phyloP scores from a whole-genome alignment of 73 alveolate genomes.

The Blepharisma stoltei region DNA sequence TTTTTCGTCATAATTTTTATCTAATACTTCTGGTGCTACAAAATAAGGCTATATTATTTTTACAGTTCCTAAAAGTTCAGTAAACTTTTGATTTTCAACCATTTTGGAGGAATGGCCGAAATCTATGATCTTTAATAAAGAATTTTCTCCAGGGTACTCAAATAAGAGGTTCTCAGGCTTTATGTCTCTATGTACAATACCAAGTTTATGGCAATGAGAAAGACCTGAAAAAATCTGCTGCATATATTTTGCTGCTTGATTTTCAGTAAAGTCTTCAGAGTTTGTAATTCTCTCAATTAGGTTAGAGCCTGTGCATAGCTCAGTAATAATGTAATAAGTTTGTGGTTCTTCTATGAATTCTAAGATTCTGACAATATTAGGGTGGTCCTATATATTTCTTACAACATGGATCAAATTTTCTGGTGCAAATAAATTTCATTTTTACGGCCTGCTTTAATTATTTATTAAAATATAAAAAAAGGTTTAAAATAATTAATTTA shows the following conservation, averaged over 20 bases:
- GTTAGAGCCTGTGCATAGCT: conserved; percentile 62
- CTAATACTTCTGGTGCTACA: conserved; percentile 78
- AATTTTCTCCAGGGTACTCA: conserved; percentile 38
- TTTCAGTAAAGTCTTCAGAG: conserved; percentile 53
- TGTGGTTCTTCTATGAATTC: conserved; percentile 69
- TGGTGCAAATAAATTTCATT: too few relatives aligned
- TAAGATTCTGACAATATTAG: conserved; percentile 72
- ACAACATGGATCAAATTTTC: too few relatives aligned
- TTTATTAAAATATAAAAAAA: too few relatives aligned
- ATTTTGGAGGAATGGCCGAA: conserved; percentile 61
- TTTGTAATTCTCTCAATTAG: conserved; percentile 49
- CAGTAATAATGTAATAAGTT: conserved; percentile 67
- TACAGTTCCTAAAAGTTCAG: conserved; percentile 60
- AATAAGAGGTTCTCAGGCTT: conserved; percentile 77
- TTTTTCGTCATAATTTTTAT: conserved; percentile 63
- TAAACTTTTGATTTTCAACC: neutral
- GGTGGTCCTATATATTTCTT: conserved; percentile 52
- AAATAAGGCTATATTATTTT: conserved; percentile 42
- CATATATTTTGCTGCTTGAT: conserved; percentile 61
- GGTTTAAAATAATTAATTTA: too few relatives aligned
- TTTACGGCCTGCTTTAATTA: too few relatives aligned
- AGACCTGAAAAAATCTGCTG: conserved; percentile 58
- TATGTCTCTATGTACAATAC: conserved; percentile 76
- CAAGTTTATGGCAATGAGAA: conserved; percentile 67
- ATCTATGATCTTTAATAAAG: conserved; percentile 63